Percentiles rank a stretch among this genome's conserved stretches.
These are phyloP conservation scores for Trichomonas tenax DNA, from an alignment of 208 protist species.

Conservation along the genomic window DNA sequence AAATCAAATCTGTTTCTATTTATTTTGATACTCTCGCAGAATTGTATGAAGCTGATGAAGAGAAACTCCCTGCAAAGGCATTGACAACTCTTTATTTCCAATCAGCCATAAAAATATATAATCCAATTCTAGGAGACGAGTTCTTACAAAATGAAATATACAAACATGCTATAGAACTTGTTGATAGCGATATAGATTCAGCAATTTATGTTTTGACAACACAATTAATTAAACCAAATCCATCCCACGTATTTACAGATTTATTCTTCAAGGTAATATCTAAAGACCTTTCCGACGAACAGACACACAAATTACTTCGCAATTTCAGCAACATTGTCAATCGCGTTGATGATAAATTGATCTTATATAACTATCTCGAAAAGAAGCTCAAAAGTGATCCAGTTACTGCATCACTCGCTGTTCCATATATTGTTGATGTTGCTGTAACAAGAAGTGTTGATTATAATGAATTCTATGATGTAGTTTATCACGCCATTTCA, in stretches of 20 bases:
- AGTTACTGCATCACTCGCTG: not conserved
- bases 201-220: not conserved
- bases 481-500: not conserved
- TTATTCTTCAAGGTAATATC: not conserved
- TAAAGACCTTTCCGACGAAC: not conserved
- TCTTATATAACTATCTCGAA: not conserved
- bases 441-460: not conserved
- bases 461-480: not conserved
- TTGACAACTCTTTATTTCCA: not conserved
- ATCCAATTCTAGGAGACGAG: not conserved
- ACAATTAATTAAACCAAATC: not conserved
- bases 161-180: too few species aligned
- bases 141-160: not conserved
- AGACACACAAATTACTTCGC: not conserved
- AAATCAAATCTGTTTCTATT: not conserved
- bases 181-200: not conserved
- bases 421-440: not conserved
- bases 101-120: not conserved
- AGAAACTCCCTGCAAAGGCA: not conserved
- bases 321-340: not conserved
- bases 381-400: not conserved
- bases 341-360: not conserved
- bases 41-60: not conserved
- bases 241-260: not conserved
- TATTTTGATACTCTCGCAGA: not conserved